phyloP scores from a whole-genome alignment of 2,329 filamentous ascomycete genomes.

The Arthrobotrys iridis region DNA sequence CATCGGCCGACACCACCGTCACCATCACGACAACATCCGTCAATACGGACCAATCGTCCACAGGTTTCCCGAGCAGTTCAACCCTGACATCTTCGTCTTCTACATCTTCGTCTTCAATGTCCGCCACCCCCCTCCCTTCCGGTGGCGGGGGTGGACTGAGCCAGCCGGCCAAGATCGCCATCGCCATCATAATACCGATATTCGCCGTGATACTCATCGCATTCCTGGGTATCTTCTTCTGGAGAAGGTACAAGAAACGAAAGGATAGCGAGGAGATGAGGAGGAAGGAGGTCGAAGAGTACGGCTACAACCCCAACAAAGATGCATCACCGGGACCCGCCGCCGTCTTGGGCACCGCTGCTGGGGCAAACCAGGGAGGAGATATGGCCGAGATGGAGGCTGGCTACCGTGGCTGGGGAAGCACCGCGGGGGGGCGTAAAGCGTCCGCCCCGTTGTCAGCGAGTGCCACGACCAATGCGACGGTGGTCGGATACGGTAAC shows the following conservation, averaged over 20 bases:
- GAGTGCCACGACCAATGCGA: constrained; percentile 62
- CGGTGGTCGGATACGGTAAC: constrained; percentile 18
- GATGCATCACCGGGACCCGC: constrained; percentile 70
- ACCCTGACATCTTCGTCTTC: constrained; percentile 56
- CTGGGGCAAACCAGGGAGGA: constrained; percentile 67
- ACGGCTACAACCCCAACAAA: constrained; percentile 96
- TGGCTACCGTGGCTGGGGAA: constrained; percentile 95
- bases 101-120: constrained; percentile 56
- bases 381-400: constrained; percentile 82
- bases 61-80: constrained; percentile 51
- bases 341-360: constrained; percentile 63
- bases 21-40: constrained; percentile 58
- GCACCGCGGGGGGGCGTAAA: constrained; percentile 78
- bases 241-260: constrained; percentile 85
- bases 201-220: constrained; percentile 84
- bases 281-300: constrained; percentile 96
- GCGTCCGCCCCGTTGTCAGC: constrained; percentile 79
- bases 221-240: constrained; percentile 80
- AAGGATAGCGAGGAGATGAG: constrained; percentile 87
- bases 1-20: constrained; percentile 56
- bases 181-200: constrained; percentile 93
- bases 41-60: constrained; percentile 56
- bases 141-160: constrained; percentile 65
- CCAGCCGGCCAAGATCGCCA: constrained; percentile 78
- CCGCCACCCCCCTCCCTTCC: constrained; percentile 54